phyloP scores from a whole-genome alignment of 139 green algal genomes.

The Asterochloris sp. region DNA sequence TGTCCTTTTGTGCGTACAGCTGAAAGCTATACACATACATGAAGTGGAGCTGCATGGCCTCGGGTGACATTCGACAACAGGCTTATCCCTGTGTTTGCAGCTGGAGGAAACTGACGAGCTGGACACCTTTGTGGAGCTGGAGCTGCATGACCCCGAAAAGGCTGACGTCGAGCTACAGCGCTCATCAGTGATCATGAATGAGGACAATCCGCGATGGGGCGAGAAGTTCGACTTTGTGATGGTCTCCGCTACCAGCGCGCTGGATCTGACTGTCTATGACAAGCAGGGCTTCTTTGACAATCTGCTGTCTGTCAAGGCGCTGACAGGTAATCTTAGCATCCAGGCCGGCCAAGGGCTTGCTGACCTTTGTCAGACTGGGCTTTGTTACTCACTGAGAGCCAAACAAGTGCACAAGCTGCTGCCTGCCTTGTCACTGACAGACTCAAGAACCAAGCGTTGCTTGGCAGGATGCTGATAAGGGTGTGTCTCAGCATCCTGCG shows the following conservation, averaged over 20 bases:
- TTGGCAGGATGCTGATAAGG: too few species aligned
- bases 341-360: too few species aligned
- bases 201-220: slow-evolving; percentile 57
- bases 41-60: too few species aligned
- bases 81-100: neutral
- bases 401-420: neutral
- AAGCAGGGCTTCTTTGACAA: slow-evolving; percentile 26
- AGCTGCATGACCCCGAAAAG: slow-evolving; percentile 33
- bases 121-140: slow-evolving; percentile 36
- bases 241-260: slow-evolving; percentile 39
- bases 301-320: neutral
- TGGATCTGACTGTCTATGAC: slow-evolving; percentile 42
- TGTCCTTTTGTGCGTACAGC: too few species aligned
- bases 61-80: too few species aligned
- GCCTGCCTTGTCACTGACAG: too few species aligned
- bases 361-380: slow-evolving; percentile 16
- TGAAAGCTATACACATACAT: too few species aligned
- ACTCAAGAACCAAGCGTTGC: too few species aligned
- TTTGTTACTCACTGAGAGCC: slow-evolving; percentile 28
- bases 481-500: too few species aligned
- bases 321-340: neutral
- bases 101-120: slow-evolving; percentile 8
- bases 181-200: slow-evolving; percentile 44
- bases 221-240: slow-evolving; percentile 77
- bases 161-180: slow-evolving; percentile 27